Evolutionary conservation across 768 basidiomycete species (phyloP).

Genomic region (Psilocybe cyanescens): DNA sequence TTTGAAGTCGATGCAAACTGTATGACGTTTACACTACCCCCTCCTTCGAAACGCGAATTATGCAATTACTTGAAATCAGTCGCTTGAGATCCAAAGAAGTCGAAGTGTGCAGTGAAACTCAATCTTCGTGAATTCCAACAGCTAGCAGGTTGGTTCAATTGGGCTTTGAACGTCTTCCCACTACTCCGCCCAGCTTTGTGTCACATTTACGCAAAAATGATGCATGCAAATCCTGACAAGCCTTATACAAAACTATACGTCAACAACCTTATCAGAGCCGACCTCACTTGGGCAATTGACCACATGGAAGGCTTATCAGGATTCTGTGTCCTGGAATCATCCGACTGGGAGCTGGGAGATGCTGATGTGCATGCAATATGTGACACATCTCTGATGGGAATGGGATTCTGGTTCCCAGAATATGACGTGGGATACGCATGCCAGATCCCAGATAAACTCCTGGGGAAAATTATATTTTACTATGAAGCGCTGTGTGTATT

Average conservation of each 20-base stretch:
- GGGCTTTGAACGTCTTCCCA: slow-evolving; percentile 37
- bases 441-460: background rate
- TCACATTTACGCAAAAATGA: slow-evolving; percentile 31
- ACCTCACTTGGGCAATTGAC: slow-evolving; percentile 3
- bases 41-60: no score
- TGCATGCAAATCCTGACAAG: slow-evolving; percentile 23
- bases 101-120: no score
- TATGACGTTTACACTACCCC: slow-evolving; percentile 28
- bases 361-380: slow-evolving; percentile 7
- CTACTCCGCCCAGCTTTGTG: slow-evolving; percentile 27
- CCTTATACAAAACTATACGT: slow-evolving; percentile 23
- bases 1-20: slow-evolving; percentile 37
- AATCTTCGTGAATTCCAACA: slow-evolving; percentile 10
- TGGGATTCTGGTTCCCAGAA: slow-evolving; percentile 25
- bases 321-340: background rate
- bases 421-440: slow-evolving; percentile 20
- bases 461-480: slow-evolving; percentile 5
- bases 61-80: no score
- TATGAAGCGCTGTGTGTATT: slow-evolving; percentile 12
- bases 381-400: slow-evolving; percentile 9
- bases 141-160: slow-evolving; percentile 33
- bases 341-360: slow-evolving; percentile 1
- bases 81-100: no score
- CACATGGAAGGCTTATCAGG: background rate
- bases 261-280: slow-evolving; percentile 23